phyloP scores from a whole-genome alignment of 1,139 yeast genomes.

The Insectozyma bohioensis region DNA sequence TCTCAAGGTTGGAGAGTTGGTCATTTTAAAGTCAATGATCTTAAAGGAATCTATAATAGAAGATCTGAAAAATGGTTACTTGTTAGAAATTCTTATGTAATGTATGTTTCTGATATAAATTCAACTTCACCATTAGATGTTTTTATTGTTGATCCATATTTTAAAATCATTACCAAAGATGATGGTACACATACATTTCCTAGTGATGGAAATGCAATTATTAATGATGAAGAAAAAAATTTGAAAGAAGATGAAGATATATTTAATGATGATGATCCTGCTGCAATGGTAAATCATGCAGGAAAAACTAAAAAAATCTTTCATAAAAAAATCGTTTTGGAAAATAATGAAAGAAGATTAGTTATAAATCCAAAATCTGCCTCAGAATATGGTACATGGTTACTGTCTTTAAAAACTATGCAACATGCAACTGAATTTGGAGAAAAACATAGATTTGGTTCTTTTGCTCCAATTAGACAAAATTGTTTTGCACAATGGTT shows the following conservation, averaged over 20 bases:
- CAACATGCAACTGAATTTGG: slow-evolving; percentile 70
- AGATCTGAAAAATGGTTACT: slow-evolving; percentile 92
- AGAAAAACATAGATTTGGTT: slow-evolving; percentile 69
- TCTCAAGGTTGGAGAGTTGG: slow-evolving; percentile 97
- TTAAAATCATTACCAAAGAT: slow-evolving; percentile 56
- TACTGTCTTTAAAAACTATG: slow-evolving; percentile 71
- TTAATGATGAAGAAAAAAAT: slow-evolving; percentile 9
- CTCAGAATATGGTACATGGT: slow-evolving; percentile 73
- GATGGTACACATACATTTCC: no score
- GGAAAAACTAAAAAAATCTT: slow-evolving; percentile 27
- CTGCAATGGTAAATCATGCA: neutral
- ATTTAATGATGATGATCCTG: slow-evolving; percentile 4
- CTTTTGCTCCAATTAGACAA: slow-evolving; percentile 89
- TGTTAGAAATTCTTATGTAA: slow-evolving; percentile 78
- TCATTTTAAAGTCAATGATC: slow-evolving; percentile 76
- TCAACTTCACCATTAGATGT: slow-evolving; percentile 91
- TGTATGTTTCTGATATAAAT: slow-evolving; percentile 81
- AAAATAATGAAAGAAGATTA: slow-evolving; percentile 76
- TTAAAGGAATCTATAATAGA: slow-evolving; percentile 82
- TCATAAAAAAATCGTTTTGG: slow-evolving; percentile 61
- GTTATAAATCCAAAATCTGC: slow-evolving; percentile 74
- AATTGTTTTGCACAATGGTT: slow-evolving; percentile 94
- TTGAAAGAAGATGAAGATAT: slow-evolving; percentile 17
- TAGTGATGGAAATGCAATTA: no score
- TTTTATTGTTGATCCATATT: slow-evolving; percentile 74